These are phyloP conservation scores for Lasiosphaeris hirsuta DNA, from an alignment of 495 filamentous ascomycete genomes.

Conservation along the genomic window DNA sequence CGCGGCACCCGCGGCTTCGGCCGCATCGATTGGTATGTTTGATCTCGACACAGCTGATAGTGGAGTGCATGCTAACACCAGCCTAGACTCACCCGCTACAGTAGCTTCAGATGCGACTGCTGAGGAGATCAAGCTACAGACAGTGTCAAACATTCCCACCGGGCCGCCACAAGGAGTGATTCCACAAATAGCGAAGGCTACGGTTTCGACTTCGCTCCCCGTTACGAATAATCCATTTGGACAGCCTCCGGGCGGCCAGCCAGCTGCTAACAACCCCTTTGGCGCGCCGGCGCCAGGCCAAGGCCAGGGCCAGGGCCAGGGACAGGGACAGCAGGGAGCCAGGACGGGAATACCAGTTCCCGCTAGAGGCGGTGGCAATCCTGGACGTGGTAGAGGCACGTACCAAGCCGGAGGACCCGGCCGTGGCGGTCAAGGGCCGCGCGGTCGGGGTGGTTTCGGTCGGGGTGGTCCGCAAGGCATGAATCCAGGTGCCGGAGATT, in stretches of 20 bases:
- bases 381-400: constrained; percentile 8
- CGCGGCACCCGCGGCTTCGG: background rate
- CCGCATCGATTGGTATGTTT: constrained; percentile 23
- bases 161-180: too few relatives aligned
- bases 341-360: constrained; percentile 14
- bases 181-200: background rate
- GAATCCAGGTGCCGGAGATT: constrained; percentile 31
- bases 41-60: background rate
- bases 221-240: constrained; percentile 12
- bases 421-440: constrained; percentile 24
- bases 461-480: constrained; percentile 18
- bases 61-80: constrained; percentile 19
- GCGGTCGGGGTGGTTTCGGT: constrained; percentile 27
- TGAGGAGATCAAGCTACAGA: constrained; percentile 22
- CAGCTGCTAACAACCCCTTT: constrained; percentile 21
- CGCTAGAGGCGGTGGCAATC: constrained; percentile 11
- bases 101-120: constrained; percentile 10
- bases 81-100: constrained; percentile 11
- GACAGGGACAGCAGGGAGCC: constrained; percentile 7
- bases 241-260: background rate
- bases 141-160: background rate
- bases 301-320: constrained; percentile 10
- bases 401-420: constrained; percentile 16
- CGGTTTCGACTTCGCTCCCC: background rate
- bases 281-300: constrained; percentile 13